Conservation (phyloP, 306 rosid genomes). For the Astragalus membranaceus region DNA sequence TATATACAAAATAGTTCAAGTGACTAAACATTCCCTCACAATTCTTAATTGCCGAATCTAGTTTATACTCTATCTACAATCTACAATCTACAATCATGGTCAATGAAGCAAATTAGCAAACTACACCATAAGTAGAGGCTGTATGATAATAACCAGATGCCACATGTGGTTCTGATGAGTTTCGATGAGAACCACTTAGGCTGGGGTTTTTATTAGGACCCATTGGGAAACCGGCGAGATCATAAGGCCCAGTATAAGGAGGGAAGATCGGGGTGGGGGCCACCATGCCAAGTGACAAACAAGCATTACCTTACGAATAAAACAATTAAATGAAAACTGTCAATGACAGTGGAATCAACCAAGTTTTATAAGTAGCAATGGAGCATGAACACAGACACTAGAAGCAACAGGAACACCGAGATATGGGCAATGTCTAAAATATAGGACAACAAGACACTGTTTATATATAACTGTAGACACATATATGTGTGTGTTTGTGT, state of each 20-base stretch:
- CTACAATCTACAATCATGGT: constrained; percentile 28
- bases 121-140: constrained; percentile 32
- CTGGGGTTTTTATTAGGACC: constrained; percentile 44
- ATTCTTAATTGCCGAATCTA: constrained; percentile 31
- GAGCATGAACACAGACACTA: background rate
- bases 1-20: constrained; percentile 7
- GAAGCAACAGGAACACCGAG: background rate
- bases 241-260: constrained; percentile 43
- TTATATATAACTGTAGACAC: background rate
- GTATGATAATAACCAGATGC: constrained; percentile 43
- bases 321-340: background rate
- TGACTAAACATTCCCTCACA: constrained; percentile 24
- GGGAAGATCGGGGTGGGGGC: constrained; percentile 36
- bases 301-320: background rate
- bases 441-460: background rate
- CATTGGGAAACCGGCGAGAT: constrained; percentile 40
- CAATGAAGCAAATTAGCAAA: constrained; percentile 22
- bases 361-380: background rate
- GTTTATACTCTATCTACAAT: constrained; percentile 25
- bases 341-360: background rate
- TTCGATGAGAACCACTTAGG: constrained; percentile 40
- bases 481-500: no score
- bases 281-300: constrained; percentile 32
- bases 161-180: constrained; percentile 33
- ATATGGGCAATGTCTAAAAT: background rate